phyloP scores from a whole-genome alignment of 1,139 yeast species.

The Meyerozyma carpophila region DNA sequence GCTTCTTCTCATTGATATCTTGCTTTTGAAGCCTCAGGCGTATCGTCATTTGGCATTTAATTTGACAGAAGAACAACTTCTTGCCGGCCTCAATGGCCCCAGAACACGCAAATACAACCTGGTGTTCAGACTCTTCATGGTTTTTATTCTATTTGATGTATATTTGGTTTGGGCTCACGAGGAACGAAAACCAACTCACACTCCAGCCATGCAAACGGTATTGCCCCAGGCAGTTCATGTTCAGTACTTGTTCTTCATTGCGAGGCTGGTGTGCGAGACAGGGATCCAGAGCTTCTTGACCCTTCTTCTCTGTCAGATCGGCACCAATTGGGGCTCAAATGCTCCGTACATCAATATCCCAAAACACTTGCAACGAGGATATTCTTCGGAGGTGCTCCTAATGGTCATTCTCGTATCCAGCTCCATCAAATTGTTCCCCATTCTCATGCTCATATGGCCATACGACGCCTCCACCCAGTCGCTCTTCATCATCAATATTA shows the following conservation, averaged over 20 bases:
- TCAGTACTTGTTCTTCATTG: slow-evolving; percentile 67
- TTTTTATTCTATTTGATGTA: slow-evolving; percentile 80
- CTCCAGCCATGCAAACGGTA: slow-evolving; percentile 24
- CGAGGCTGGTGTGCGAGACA: slow-evolving; percentile 55
- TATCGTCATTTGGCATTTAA: slow-evolving; percentile 86
- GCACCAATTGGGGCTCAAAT: slow-evolving; percentile 25
- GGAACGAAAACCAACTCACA: slow-evolving; percentile 48
- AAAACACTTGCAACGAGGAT: slow-evolving; percentile 15
- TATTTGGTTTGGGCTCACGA: slow-evolving; percentile 90
- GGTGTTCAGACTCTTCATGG: slow-evolving; percentile 48
- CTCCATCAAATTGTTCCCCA: slow-evolving; percentile 78
- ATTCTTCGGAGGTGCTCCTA: slow-evolving; percentile 40
- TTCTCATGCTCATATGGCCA: slow-evolving; percentile 95
- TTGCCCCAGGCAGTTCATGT: slow-evolving; percentile 39
- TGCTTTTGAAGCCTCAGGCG: slow-evolving; percentile 82
- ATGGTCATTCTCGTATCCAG: slow-evolving; percentile 71
- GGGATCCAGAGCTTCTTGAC: neutral
- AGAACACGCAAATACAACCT: slow-evolving; percentile 14
- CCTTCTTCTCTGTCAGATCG: slow-evolving; percentile 17
- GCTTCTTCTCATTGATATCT: slow-evolving; percentile 72
- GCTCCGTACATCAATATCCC: slow-evolving; percentile 10
- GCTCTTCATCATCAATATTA: slow-evolving; percentile 52
- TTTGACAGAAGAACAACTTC: slow-evolving; percentile 35
- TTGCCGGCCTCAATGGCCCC: slow-evolving; percentile 9
- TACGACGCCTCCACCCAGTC: slow-evolving; percentile 71